Evolutionary conservation across 2,329 filamentous ascomycete species (phyloP).

Genomic region (Hysterium pulicare): DNA sequence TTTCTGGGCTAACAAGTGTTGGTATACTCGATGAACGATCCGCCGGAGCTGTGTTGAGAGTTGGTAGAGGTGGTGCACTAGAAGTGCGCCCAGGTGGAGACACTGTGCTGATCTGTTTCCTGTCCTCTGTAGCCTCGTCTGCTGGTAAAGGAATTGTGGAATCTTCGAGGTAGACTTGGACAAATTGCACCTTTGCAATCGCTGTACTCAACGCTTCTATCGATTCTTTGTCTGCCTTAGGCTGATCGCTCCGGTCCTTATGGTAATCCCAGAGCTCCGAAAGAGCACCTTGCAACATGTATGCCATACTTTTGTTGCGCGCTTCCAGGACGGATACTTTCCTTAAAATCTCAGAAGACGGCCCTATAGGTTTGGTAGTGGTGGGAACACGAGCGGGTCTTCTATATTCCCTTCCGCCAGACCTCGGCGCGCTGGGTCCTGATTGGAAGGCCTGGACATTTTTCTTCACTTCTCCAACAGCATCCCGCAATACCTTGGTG

Average conservation of each 20-base stretch:
- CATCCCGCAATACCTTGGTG: conserved; percentile 76
- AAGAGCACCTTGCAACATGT: conserved; percentile 66
- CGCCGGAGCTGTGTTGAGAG: neutral
- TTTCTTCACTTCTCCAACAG: conserved; percentile 73
- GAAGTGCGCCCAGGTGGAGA: conserved; percentile 4
- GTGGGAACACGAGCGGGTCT: conserved; percentile 26
- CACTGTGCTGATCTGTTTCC: conserved; percentile 12
- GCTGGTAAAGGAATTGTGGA: conserved; percentile 42
- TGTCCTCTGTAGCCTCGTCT: conserved; percentile 32
- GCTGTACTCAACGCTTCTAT: conserved; percentile 45
- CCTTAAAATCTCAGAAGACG: conserved; percentile 32
- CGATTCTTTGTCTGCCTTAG: conserved; percentile 25
- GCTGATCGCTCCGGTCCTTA: conserved; percentile 45
- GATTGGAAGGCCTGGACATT: conserved; percentile 67
- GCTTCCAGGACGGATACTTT: conserved; percentile 52
- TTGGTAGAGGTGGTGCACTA: conserved; percentile 4
- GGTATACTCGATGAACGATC: conserved; percentile 2
- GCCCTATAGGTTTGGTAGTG: conserved; percentile 23
- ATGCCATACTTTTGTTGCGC: conserved; percentile 64
- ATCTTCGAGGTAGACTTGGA: conserved; percentile 50
- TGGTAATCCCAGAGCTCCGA: conserved; percentile 61
- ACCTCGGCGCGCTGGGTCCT: conserved; percentile 29
- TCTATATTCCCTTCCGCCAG: conserved; percentile 34
- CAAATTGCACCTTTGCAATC: conserved; percentile 50
- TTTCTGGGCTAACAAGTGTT: conserved; percentile 19